A percentile compares a stretch with the other conserved stretches of the same genome.
These are phyloP conservation scores for Rhododendron ferrugineum DNA, from an alignment of 148 eudicot species.

Conservation along the genomic window DNA sequence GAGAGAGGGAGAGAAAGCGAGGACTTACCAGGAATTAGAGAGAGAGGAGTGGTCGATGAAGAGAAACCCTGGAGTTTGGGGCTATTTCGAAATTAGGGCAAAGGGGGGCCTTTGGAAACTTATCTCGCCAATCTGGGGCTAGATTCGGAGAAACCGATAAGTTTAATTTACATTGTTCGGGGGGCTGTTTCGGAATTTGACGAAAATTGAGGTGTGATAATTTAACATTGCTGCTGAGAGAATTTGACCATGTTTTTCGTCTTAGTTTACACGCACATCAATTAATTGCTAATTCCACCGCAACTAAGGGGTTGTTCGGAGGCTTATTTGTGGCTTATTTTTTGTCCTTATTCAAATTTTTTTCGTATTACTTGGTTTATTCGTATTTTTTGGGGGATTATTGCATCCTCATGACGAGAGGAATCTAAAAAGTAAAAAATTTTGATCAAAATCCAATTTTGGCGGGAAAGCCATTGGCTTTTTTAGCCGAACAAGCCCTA, in stretches of 20 bases:
- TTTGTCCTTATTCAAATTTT: too few species aligned
- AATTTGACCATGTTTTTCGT: not conserved
- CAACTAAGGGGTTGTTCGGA: too few species aligned
- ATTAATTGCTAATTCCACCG: too few species aligned
- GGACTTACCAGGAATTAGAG: constrained; percentile 8
- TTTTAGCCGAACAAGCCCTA: too few species aligned
- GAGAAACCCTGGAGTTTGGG: not conserved
- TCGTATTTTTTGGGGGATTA: too few species aligned
- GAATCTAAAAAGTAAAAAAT: too few species aligned
- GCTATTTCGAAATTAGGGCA: constrained; percentile 17
- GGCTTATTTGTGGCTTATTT: too few species aligned
- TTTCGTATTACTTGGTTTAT: too few species aligned
- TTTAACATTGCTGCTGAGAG: not conserved
- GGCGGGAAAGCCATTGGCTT: too few species aligned
- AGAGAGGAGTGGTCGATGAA: constrained; percentile 7
- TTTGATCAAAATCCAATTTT: too few species aligned
- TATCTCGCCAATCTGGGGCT: not conserved
- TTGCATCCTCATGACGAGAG: too few species aligned
- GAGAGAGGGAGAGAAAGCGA: not conserved
- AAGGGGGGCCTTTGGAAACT: not conserved
- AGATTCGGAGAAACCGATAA: not conserved
- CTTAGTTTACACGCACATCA: not conserved
- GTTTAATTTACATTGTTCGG: not conserved
- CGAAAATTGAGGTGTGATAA: not conserved
- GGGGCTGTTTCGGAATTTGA: not conserved